Evolutionary conservation across 257 asterid genomes (phyloP), one percentile per base, ranked within the genome.

Genomic region (Solanum tarijense): DNA sequence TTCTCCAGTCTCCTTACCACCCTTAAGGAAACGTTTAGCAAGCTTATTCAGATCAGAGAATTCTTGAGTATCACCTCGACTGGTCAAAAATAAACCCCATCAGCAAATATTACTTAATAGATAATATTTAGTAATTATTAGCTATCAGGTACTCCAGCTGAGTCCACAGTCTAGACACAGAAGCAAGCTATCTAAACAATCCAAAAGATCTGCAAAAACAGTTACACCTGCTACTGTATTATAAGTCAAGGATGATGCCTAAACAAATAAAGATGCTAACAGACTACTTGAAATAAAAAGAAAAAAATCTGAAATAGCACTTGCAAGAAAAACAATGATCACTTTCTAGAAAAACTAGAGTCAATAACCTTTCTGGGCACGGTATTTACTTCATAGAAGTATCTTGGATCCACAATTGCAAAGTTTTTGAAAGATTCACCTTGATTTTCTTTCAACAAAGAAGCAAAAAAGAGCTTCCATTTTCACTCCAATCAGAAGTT

Each of bases 11-110:
- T 89, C 93, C 89, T 83, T 86, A 85, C 95, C 97, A 87, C 92
- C 96, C 88, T 93, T 92, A 74, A 97, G 96, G 90, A 97, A 96
- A 83, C 94, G 98, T 86, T 91, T 93, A 27, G 98, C 98, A 29
- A 97, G 98, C 93, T 97, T 96, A 91, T 95, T 92, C 89, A 97
- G 88, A 90, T 97, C 99, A 84, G 99, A 93, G 93, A 91, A 97
- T 88, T 97, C 99, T 87, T 96, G 98, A 83, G 99, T 93, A 91
- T 97, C 99, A 48, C 98, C 99, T 90, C 99, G 99, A 91, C 99
- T 96, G 92, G 83, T 89, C 90, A 91, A 73, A 88, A 41, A 62
- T n/a, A 86, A 72, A 91, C 85, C 71, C 86, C 87, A 25, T 88
- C 86, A 93, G 85, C 46, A 88, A 85, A 55, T 38, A 86, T 87